Base-by-base conservation (phyloP, 2,329 filamentous ascomycete species). In the Talaromyces piceae region DNA sequence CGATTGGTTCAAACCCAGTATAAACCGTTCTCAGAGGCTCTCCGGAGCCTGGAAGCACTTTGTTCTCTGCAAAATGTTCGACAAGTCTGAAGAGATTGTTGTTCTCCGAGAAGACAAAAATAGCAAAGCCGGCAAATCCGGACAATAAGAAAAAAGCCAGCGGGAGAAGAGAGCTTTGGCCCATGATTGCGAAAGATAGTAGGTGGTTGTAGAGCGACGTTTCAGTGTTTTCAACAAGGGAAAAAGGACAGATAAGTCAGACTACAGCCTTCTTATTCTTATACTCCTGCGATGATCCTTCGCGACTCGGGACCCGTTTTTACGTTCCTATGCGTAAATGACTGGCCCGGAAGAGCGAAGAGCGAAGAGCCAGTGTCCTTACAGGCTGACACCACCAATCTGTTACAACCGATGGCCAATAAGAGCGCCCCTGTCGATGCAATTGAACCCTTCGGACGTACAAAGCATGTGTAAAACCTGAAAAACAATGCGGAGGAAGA, bases 1-100 rank as follows among this genome's bases (percentile, higher is more conserved):
- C 69, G 5, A 70, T 23, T 0, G 58, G 56, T 33, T 61, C 56
- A 37, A 69, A 33, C 1, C 68, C 68, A 0, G 68, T 71, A 50
- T 68, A 68, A 13, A 59, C 49, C 1, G 59, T 62, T 27, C 63
- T 63, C 33, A 70, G 50, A 20, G 41, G 26, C 13, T 45, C 48
- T 2, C 39, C 28, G 6, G 27, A 13, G 9, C 22, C 26, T 11
- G 63, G 59, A 12, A 52, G 23, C 18, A 28, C 23, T 26, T 59
- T 61, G 41, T 63, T 46, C 5, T 56, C 50, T 64, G 62, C 4
- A 68, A 58, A 13, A 53, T 60, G 23, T 59, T 58, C 13, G 61
- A 57, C 55, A 11, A 65, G 47, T 12, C 45, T 51, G 31, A 61
- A 46, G 7, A 64, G 54, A n/a, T 66, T 66, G 53, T 68, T 71